phyloP scores from a whole-genome alignment of 495 filamentous ascomycete genomes.

The Aspergillus carlsbadensis region DNA sequence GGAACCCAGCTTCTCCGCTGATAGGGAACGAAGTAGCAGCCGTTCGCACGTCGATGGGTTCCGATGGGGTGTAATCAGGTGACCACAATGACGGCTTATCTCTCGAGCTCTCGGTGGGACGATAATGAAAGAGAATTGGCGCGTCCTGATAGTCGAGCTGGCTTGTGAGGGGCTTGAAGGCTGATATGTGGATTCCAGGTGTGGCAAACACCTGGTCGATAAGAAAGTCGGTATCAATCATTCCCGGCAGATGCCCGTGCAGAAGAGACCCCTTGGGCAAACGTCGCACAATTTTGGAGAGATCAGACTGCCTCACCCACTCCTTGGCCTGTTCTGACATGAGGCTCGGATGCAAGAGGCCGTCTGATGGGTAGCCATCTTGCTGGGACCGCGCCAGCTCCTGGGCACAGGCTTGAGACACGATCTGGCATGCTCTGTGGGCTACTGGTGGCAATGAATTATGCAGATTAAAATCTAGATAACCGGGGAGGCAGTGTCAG shows the following conservation, averaged over 20 bases:
- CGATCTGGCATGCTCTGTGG: conserved; percentile 71
- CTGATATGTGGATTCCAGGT: conserved; percentile 69
- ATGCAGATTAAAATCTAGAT: conserved; percentile 38
- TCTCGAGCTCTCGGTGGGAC: conserved; percentile 13
- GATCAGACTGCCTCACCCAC: conserved; percentile 73
- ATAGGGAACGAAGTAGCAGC: conserved; percentile 74
- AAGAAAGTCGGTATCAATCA: conserved; percentile 82
- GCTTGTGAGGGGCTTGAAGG: conserved; percentile 50
- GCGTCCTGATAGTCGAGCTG: conserved; percentile 45
- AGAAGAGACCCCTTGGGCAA: conserved; percentile 93
- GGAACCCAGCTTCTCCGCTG: conserved; percentile 67
- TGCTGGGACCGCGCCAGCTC: conserved; percentile 61
- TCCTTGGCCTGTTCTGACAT: conserved; percentile 80
- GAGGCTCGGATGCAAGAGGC: conserved; percentile 74
- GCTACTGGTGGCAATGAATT: conserved; percentile 74
- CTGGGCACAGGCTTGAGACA: conserved; percentile 70
- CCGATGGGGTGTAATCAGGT: conserved; percentile 52
- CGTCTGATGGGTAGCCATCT: conserved; percentile 50
- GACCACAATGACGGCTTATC: conserved; percentile 58
- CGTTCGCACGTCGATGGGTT: conserved; percentile 55
- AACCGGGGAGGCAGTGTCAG: not conserved
- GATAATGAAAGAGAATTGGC: conserved; percentile 52
- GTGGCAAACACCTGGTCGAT: conserved; percentile 69
- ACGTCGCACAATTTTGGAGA: conserved; percentile 79
- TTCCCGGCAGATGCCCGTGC: conserved; percentile 86